Evolutionary conservation across 2,329 filamentous ascomycete genomes (phyloP).

Genomic region (Escovopsis weberi): DNA sequence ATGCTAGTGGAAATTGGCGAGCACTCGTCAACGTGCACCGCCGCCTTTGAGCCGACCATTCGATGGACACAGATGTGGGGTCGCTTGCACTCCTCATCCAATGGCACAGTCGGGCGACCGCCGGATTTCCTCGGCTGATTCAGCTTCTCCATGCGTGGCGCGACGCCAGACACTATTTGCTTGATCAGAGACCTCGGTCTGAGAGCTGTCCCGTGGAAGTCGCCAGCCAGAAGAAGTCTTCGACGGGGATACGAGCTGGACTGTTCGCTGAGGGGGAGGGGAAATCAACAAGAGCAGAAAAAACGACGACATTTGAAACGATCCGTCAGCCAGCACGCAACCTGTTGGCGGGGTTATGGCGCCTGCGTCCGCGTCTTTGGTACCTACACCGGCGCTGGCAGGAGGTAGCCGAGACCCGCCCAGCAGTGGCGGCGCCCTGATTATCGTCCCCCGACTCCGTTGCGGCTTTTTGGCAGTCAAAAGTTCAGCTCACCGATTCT

Average conservation of each 20-base stretch:
- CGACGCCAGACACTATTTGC: slow-evolving; percentile 1
- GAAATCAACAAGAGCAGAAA: neutral
- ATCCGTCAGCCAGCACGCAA: neutral
- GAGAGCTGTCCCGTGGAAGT: neutral
- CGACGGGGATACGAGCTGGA: neutral
- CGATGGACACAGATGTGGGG: slow-evolving; percentile 8
- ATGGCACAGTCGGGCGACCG: neutral
- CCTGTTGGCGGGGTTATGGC: slow-evolving; percentile 2
- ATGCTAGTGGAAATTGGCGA: slow-evolving; percentile 10
- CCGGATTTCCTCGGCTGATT: slow-evolving; percentile 3
- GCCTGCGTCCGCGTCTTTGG: neutral
- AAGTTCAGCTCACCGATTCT: neutral
- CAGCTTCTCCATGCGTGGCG: slow-evolving; percentile 4
- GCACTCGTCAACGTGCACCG: slow-evolving; percentile 3
- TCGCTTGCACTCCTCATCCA: slow-evolving; percentile 2
- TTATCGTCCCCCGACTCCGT: neutral
- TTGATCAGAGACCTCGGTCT: neutral
- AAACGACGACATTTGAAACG: too few relatives aligned
- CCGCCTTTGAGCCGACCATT: slow-evolving; percentile 6
- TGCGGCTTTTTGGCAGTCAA: neutral
- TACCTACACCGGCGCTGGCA: slow-evolving; percentile 1
- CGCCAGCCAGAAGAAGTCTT: neutral
- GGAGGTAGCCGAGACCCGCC: slow-evolving; percentile 4
- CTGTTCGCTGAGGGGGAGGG: neutral
- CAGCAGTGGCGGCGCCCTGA: neutral